These are phyloP conservation scores for Penicillium corylophilum DNA, from an alignment of 2,329 filamentous ascomycete genomes.

Conservation along the genomic window DNA sequence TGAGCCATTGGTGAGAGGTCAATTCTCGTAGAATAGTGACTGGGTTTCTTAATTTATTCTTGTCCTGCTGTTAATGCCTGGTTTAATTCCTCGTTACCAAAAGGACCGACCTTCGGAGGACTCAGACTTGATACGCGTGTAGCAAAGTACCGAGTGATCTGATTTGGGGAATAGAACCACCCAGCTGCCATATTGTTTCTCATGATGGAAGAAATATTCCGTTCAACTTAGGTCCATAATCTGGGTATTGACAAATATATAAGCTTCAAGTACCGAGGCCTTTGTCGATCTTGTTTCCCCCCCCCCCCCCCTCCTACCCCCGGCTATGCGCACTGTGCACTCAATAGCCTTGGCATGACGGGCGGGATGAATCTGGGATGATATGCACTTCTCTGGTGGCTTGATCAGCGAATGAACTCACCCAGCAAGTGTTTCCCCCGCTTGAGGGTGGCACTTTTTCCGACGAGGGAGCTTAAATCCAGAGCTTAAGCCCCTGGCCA, in stretches of 20 bases:
- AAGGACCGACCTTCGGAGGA: constrained; percentile 25
- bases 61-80: neutral
- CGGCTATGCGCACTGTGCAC: neutral
- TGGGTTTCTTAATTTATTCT: constrained; percentile 10
- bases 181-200: constrained; percentile 32
- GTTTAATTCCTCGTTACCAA: neutral
- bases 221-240: no score
- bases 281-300: neutral
- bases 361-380: neutral
- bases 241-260: neutral
- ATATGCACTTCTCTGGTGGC: neutral
- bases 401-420: neutral
- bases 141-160: constrained; percentile 34
- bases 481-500: neutral
- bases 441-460: neutral
- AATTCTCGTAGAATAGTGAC: constrained; percentile 1
- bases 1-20: constrained; percentile 54
- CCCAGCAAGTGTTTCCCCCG: neutral
- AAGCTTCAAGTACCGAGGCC: neutral
- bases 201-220: constrained; percentile 25
- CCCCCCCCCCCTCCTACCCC: neutral
- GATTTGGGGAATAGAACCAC: constrained; percentile 34
- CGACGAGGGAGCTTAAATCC: neutral
- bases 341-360: neutral
- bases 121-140: constrained; percentile 35